These are phyloP conservation scores for Leishmania lainsoni DNA, from an alignment of 208 protist genomes.

Conservation along the genomic window DNA sequence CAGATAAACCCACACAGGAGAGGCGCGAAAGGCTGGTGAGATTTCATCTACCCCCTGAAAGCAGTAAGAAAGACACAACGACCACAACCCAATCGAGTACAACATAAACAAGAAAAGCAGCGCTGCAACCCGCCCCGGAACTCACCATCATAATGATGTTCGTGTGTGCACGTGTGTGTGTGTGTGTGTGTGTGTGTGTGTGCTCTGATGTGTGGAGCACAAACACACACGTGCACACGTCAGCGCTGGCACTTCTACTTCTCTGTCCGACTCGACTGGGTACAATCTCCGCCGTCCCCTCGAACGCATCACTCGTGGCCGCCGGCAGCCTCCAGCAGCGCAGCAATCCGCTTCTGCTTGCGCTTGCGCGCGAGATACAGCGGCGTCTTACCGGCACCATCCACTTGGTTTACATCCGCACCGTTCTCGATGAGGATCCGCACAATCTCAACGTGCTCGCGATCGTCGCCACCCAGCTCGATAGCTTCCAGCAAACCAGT, in stretches of 20 bases:
- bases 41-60: neutral
- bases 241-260: neutral
- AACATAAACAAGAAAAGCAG: neutral
- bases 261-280: neutral
- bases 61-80: neutral
- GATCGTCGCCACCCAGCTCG: conserved; percentile 56
- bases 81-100: neutral
- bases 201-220: neutral
- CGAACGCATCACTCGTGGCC: conserved; percentile 20
- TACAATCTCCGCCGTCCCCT: neutral
- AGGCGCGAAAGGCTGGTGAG: neutral
- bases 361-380: conserved; percentile 51
- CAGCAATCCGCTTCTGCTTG: conserved; percentile 44
- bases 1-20: too few relatives aligned
- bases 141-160: conserved; percentile 4
- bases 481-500: conserved; percentile 49
- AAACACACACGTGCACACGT: neutral
- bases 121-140: neutral
- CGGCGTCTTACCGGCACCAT: conserved; percentile 45
- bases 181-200: neutral
- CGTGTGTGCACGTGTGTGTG: neutral
- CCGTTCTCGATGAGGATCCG: conserved; percentile 52
- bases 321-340: conserved; percentile 48
- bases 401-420: conserved; percentile 46
- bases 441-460: conserved; percentile 62